Conservation (phyloP, 495 filamentous ascomycete genomes). For the Haplographium delicatum region DNA sequence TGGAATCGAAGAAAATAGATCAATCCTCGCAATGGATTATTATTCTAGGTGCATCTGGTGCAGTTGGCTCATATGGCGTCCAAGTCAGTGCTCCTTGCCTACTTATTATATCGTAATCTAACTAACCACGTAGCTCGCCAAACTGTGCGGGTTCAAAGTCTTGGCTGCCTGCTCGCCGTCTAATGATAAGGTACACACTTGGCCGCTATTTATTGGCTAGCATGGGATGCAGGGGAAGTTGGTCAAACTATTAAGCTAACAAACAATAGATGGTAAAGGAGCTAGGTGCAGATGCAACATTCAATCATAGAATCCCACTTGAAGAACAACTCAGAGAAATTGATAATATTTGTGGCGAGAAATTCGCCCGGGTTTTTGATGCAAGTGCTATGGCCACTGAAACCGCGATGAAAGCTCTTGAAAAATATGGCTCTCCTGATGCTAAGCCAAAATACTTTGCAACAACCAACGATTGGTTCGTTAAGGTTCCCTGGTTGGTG, state of each 20-base stretch:
- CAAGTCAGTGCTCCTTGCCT: constrained; percentile 23
- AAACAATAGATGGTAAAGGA: constrained; percentile 25
- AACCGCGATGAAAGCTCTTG: constrained; percentile 29
- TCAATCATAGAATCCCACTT: constrained; percentile 33
- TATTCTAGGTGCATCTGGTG: constrained; percentile 37
- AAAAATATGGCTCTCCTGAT: constrained; percentile 4
- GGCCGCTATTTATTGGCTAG: background rate
- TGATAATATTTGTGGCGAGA: constrained; percentile 31
- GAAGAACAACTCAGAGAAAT: constrained; percentile 34
- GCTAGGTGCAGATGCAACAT: constrained; percentile 34
- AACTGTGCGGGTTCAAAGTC: constrained; percentile 37
- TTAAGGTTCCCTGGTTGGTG: background rate
- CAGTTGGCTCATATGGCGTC: constrained; percentile 37
- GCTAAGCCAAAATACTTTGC: constrained; percentile 31
- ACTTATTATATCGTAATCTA: background rate
- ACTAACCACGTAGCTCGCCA: constrained; percentile 26
- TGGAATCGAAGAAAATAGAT: constrained; percentile 21
- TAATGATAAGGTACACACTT: constrained; percentile 25
- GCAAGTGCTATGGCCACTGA: constrained; percentile 30
- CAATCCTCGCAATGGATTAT: constrained; percentile 38
- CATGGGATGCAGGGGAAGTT: background rate
- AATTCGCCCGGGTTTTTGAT: constrained; percentile 37
- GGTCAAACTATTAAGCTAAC: background rate
- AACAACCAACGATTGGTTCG: constrained; percentile 41
- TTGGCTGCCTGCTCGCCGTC: constrained; percentile 35